phyloP scores from a whole-genome alignment of 768 basidiomycete genomes.

The Mycena albidolilacea region DNA sequence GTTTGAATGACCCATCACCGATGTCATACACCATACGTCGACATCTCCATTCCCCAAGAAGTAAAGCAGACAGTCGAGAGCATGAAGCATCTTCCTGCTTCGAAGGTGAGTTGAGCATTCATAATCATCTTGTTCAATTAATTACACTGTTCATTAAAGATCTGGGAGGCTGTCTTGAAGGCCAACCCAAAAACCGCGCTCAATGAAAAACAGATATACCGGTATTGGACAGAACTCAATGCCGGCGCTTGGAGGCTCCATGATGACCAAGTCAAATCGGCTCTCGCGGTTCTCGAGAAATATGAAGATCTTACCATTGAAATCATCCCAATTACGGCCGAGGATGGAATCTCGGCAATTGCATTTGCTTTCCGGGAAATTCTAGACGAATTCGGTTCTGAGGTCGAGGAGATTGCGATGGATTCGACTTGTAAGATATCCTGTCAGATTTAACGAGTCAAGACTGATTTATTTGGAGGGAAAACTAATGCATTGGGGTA shows the following conservation, averaged over 20 bases:
- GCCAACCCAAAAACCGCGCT: not conserved
- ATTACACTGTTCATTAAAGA: not conserved
- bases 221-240: not conserved
- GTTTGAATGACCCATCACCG: not conserved
- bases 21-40: not conserved
- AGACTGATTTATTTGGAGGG: not conserved
- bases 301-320: not conserved
- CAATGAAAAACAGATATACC: slow-evolving; percentile 11
- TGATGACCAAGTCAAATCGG: slow-evolving; percentile 21
- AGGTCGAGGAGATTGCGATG: not conserved
- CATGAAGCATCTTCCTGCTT: not conserved
- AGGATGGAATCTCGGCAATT: not conserved
- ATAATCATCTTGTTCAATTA: not conserved
- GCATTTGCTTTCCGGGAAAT: not conserved
- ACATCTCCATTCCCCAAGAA: not conserved
- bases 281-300: not conserved
- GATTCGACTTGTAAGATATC: slow-evolving; percentile 10
- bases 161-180: not conserved
- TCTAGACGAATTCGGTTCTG: not conserved
- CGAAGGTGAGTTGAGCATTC: not conserved
- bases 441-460: not conserved
- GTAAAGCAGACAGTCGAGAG: not conserved
- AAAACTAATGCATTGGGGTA: not conserved
- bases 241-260: not conserved
- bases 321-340: not conserved